These are phyloP conservation scores for Globisporangium spiculum DNA, from an alignment of 352 stramenopile genomes.

Conservation along the genomic window DNA sequence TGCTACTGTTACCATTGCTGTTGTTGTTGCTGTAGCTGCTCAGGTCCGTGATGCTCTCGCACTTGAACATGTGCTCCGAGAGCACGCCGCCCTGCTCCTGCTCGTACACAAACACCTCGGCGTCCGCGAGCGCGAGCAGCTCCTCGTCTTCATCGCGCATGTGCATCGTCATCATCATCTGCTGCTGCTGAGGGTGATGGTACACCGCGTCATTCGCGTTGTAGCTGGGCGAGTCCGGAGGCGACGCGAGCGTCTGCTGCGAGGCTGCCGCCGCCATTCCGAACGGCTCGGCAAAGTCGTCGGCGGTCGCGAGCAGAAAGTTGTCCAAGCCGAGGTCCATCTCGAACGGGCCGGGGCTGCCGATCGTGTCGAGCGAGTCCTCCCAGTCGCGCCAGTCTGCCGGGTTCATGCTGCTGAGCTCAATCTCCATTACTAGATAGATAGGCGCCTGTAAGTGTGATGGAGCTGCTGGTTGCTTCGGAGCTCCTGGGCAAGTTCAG, in stretches of 20 bases:
- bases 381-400: conserved; percentile 44
- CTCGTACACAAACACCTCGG: conserved; percentile 22
- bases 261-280: conserved; percentile 1
- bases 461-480: background rate
- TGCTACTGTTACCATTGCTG: background rate
- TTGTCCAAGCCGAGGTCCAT: conserved; percentile 63
- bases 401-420: conserved; percentile 20
- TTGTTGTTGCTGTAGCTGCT: conserved; percentile 13
- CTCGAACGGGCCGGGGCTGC: conserved; percentile 30
- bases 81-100: conserved; percentile 18
- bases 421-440: conserved; percentile 16
- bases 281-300: conserved; percentile 65
- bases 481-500: conserved; percentile 17
- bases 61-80: conserved; percentile 22
- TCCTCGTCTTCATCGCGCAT: conserved; percentile 20
- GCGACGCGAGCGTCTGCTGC: conserved; percentile 16
- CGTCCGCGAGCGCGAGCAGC: conserved; percentile 18
- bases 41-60: conserved; percentile 16
- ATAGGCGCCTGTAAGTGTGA: background rate
- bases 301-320: conserved; percentile 50
- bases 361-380: conserved; percentile 35
- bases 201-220: conserved; percentile 18
- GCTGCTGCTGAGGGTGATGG: conserved; percentile 18
- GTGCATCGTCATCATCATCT: background rate
- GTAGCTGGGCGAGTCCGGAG: conserved; percentile 33